Evolutionary conservation across 306 rosid species (phyloP).

Genomic region (Sechiopsis laciniata): DNA sequence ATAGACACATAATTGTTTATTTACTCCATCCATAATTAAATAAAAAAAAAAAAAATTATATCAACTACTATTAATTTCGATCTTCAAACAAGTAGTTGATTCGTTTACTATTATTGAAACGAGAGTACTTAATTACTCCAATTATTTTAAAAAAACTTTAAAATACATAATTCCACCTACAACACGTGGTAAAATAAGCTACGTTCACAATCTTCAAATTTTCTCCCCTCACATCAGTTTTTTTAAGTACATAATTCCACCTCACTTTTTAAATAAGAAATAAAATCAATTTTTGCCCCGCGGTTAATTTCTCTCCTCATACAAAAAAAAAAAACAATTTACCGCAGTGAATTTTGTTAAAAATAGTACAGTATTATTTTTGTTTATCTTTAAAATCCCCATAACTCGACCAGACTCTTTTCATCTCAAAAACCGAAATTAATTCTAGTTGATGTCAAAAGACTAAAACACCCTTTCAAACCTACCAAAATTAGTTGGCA

Average conservation of each 20-base stretch:
- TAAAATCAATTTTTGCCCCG: neutral
- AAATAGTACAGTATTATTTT: neutral
- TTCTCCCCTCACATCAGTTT: neutral
- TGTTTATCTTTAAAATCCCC: neutral
- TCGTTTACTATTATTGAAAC: too few relatives aligned
- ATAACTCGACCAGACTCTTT: neutral
- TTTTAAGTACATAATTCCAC: neutral
- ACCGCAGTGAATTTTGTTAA: neutral
- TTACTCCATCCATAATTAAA: too few relatives aligned
- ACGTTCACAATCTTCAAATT: neutral
- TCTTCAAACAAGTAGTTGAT: too few relatives aligned
- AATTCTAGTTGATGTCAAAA: neutral
- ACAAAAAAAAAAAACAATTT: neutral
- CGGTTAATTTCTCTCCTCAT: neutral
- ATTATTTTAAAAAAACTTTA: too few relatives aligned
- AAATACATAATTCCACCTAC: too few relatives aligned
- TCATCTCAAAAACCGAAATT: neutral
- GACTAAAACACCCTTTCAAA: neutral
- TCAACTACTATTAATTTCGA: too few relatives aligned
- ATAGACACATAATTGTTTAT: too few relatives aligned
- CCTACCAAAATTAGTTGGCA: neutral
- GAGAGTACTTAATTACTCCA: too few relatives aligned
- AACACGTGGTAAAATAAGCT: neutral
- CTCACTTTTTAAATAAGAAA: neutral
- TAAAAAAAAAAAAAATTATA: too few relatives aligned